phyloP scores from a whole-genome alignment of 352 stramenopile species.

The Pythium guiyangense region DNA sequence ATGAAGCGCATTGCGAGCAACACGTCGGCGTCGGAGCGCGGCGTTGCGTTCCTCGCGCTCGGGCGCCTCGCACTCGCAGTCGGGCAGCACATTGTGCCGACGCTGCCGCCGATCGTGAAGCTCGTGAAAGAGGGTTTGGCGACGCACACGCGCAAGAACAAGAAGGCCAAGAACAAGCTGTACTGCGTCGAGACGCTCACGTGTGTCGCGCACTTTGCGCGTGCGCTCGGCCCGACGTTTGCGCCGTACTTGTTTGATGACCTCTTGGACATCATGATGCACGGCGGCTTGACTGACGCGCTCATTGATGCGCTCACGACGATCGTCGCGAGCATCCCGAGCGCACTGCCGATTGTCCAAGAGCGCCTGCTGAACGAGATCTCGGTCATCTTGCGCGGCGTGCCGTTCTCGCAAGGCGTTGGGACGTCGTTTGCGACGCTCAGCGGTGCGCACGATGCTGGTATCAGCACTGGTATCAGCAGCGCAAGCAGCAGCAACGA shows the following conservation, averaged over 20 bases:
- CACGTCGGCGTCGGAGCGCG: conserved; percentile 50
- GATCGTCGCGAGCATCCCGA: conserved; percentile 89
- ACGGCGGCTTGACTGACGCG: conserved; percentile 89
- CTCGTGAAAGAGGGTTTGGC: conserved; percentile 73
- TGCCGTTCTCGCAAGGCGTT: conserved; percentile 49
- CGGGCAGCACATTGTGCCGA: conserved; percentile 80
- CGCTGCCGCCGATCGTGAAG: conserved; percentile 74
- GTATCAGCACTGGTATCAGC: background rate
- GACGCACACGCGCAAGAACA: conserved; percentile 29
- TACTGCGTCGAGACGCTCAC: conserved; percentile 83
- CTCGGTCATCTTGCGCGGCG: conserved; percentile 90
- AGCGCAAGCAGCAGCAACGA: conserved; percentile 2
- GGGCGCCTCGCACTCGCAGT: conserved; percentile 91
- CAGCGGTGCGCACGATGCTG: conserved; percentile 3
- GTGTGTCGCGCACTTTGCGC: conserved; percentile 74
- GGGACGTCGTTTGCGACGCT: too few relatives aligned
- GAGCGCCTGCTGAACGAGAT: conserved; percentile 95
- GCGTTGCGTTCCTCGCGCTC: conserved; percentile 90
- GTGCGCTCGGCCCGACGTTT: conserved; percentile 53
- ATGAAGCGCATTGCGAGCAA: conserved; percentile 77
- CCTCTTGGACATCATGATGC: conserved; percentile 84
- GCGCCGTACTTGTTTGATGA: conserved; percentile 67
- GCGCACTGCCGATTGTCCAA: conserved; percentile 88
- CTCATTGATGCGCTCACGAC: conserved; percentile 92
- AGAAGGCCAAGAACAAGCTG: conserved; percentile 65